Conservation (phyloP, 169 alveolate genomes). For the Cryptosporidium canis region DNA sequence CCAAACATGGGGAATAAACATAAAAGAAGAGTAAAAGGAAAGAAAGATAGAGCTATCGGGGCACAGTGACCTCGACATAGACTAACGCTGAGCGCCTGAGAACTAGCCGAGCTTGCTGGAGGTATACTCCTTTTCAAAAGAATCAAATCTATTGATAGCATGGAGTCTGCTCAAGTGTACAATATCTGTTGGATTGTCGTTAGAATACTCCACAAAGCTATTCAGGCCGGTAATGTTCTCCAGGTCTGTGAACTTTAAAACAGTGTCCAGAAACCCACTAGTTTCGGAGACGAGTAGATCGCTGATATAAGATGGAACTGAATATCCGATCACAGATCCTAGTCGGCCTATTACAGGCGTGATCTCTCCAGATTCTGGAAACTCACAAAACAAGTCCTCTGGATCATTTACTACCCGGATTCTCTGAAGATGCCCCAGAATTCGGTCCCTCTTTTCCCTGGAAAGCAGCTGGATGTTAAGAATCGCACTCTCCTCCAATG, state of each 20-base stretch:
- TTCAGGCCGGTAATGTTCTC: slow-evolving; percentile 22
- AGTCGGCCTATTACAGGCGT: background rate
- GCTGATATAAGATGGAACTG: slow-evolving; percentile 9
- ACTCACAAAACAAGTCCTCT: background rate
- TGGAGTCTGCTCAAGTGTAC: background rate
- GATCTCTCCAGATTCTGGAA: background rate
- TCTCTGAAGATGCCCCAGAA: background rate
- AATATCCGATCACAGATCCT: slow-evolving; percentile 24
- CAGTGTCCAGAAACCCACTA: slow-evolving; percentile 35
- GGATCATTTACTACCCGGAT: slow-evolving; percentile 41
- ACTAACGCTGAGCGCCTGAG: background rate
- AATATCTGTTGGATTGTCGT: slow-evolving; percentile 28
- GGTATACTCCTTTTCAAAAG: slow-evolving; percentile 4
- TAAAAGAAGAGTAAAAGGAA: background rate
- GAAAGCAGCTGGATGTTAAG: slow-evolving; percentile 10
- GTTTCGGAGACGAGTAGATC: background rate
- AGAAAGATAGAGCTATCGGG: background rate
- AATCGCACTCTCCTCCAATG: background rate
- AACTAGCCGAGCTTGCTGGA: background rate
- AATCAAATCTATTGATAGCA: slow-evolving; percentile 44
- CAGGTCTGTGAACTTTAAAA: slow-evolving; percentile 20
- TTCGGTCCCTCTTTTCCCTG: background rate
- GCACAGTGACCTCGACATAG: no score
- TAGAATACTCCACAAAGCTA: slow-evolving; percentile 57
- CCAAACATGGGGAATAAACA: background rate